These are phyloP conservation scores for Hyaloscypha hepaticicola DNA, from an alignment of 495 filamentous ascomycete genomes.

Conservation along the genomic window DNA sequence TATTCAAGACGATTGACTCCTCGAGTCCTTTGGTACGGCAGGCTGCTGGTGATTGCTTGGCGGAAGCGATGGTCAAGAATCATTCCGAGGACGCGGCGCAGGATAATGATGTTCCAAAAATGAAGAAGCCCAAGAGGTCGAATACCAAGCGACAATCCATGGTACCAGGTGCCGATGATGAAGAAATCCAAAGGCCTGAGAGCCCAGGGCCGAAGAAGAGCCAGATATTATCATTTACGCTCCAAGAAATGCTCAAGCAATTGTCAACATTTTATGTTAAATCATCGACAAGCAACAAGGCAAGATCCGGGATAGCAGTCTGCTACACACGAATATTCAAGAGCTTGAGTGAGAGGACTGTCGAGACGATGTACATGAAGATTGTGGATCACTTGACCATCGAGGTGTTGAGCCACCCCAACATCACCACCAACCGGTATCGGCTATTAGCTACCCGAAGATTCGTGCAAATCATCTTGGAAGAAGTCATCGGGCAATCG, in stretches of 20 bases:
- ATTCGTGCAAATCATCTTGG: conserved; percentile 79
- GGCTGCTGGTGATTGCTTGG: conserved; percentile 84
- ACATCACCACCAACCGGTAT: conserved; percentile 81
- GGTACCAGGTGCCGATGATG: conserved; percentile 70
- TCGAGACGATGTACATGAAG: conserved; percentile 75
- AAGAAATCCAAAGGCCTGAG: conserved; percentile 68
- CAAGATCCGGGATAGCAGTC: conserved; percentile 78
- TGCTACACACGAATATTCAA: conserved; percentile 82
- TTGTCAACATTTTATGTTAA: conserved; percentile 81
- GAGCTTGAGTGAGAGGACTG: conserved; percentile 67
- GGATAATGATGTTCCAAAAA: conserved; percentile 55
- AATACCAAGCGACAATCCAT: conserved; percentile 68
- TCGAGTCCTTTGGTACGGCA: conserved; percentile 69
- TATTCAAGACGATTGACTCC: conserved; percentile 86
- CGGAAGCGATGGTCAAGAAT: conserved; percentile 72
- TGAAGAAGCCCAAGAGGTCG: conserved; percentile 68
- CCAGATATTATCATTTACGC: conserved; percentile 66
- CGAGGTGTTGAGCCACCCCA: conserved; percentile 75
- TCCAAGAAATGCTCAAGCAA: conserved; percentile 77
- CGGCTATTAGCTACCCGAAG: conserved; percentile 81
- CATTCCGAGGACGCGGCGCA: conserved; percentile 64
- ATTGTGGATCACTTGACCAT: conserved; percentile 79
- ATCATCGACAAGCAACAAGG: conserved; percentile 74
- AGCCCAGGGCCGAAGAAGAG: conserved; percentile 67
- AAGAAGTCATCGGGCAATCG: conserved; percentile 76